Percentiles rank a stretch among this genome's conserved stretches.
Evolutionary conservation across 805 yeast genomes (phyloP).

Genomic region (Hyphopichia homilentoma): DNA sequence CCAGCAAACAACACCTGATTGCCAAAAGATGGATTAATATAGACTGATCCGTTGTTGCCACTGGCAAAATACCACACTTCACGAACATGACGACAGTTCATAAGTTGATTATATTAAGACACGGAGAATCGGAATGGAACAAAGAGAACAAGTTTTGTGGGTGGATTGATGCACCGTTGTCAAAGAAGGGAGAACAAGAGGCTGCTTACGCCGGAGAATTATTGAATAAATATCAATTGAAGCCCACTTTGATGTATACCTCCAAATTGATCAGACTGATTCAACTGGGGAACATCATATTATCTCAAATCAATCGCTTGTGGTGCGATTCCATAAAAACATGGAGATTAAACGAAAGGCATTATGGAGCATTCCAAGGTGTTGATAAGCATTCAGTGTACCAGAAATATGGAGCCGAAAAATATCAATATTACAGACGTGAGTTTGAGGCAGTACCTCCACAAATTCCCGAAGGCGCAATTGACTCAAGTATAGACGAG

Average conservation of each 20-base stretch:
- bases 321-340: slow-evolving; percentile 36
- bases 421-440: slow-evolving; percentile 36
- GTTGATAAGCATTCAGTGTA: slow-evolving; percentile 33
- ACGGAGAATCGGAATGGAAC: slow-evolving; percentile 43
- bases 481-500: slow-evolving; percentile 33
- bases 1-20: too few species aligned
- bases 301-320: slow-evolving; percentile 25
- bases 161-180: slow-evolving; percentile 42
- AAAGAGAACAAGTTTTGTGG: slow-evolving; percentile 43
- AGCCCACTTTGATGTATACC: slow-evolving; percentile 34
- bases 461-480: slow-evolving; percentile 12
- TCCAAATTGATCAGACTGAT: slow-evolving; percentile 38
- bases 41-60: too few species aligned
- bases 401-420: slow-evolving; percentile 27
- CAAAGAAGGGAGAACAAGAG: slow-evolving; percentile 34
- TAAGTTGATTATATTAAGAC: slow-evolving; percentile 40
- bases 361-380: slow-evolving; percentile 43
- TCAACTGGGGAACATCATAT: slow-evolving; percentile 37
- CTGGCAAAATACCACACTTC: too few species aligned
- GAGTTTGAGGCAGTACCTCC: slow-evolving; percentile 38
- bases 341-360: slow-evolving; percentile 44
- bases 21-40: too few species aligned
- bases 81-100: slow-evolving; percentile 18
- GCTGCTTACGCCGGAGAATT: slow-evolving; percentile 37
- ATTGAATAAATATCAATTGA: slow-evolving; percentile 21